Percentiles rank a stretch among this genome's conserved stretches.
phyloP scores from a whole-genome alignment of 345 rosid species.

The Linum tenue region DNA sequence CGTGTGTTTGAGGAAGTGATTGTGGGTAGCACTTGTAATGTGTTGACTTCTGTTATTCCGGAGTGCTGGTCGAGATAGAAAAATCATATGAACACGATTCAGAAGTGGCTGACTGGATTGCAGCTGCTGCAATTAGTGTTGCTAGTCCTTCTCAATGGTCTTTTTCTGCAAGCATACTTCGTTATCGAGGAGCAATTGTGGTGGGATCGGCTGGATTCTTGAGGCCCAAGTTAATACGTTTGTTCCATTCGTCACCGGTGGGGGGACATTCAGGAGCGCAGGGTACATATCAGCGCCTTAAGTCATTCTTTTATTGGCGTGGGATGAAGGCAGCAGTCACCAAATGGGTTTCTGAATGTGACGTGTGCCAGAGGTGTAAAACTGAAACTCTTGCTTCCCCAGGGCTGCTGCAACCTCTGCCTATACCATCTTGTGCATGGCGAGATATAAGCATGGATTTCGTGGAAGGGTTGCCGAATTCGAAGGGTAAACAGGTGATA shows the following conservation, averaged over 20 bases:
- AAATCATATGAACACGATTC: neutral
- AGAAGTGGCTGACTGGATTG: neutral
- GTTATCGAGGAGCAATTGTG: neutral
- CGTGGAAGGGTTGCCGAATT: neutral
- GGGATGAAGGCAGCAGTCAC: neutral
- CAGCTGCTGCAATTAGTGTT: neutral
- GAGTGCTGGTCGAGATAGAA: neutral
- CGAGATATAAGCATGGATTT: neutral
- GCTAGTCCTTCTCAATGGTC: neutral
- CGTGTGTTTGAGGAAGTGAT: neutral
- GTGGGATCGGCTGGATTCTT: neutral
- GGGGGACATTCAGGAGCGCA: neutral
- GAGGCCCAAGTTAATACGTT: neutral
- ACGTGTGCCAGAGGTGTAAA: neutral
- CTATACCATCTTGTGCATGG: neutral
- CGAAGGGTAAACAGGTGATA: neutral
- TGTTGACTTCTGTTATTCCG: neutral
- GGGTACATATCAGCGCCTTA: neutral
- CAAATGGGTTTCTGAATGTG: neutral
- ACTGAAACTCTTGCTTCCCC: too few relatives aligned
- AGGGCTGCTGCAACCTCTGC: constrained; percentile 7
- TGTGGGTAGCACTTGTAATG: neutral
- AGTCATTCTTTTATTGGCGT: too few relatives aligned
- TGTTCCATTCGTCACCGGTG: neutral
- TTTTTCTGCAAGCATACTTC: neutral